Percentiles rank a stretch among this genome's conserved stretches.
These are phyloP conservation scores for Aspergillus sp. DNA, from an alignment of 2,329 filamentous ascomycete species.

Conservation along the genomic window DNA sequence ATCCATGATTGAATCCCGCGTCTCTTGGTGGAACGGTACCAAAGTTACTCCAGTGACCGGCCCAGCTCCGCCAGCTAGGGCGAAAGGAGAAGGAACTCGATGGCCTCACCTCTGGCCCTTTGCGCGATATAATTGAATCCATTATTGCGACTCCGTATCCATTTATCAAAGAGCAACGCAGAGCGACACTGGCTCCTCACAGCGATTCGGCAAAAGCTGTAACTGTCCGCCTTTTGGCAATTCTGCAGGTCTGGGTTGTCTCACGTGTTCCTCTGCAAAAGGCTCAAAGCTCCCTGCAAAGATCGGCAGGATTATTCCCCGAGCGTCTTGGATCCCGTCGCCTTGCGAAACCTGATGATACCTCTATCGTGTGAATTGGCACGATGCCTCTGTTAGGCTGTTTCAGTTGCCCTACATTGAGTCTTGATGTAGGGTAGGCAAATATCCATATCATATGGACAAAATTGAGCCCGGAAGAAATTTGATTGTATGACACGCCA, in stretches of 20 bases:
- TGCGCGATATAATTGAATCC: conserved; percentile 14
- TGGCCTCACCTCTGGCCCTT: conserved; percentile 11
- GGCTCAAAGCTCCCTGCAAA: not conserved
- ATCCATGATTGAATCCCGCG: not conserved
- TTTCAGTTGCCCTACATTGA: not conserved
- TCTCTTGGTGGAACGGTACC: conserved; percentile 4
- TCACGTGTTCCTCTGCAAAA: conserved; percentile 8
- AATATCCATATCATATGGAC: not conserved
- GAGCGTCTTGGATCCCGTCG: conserved; percentile 1
- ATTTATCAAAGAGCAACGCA: not conserved
- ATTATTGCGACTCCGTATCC: not conserved
- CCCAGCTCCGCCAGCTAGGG: conserved; percentile 5
- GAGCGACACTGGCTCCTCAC: not conserved
- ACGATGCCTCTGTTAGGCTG: not conserved
- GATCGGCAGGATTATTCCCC: conserved; percentile 14
- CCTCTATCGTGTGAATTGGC: not conserved
- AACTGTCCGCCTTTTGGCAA: not conserved
- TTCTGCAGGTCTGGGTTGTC: conserved; percentile 7
- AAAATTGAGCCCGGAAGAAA: not conserved
- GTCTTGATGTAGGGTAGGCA: too few relatives aligned
- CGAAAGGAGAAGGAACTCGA: conserved; percentile 5
- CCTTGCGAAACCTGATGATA: conserved; percentile 4
- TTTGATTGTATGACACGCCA: not conserved
- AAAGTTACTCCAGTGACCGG: conserved; percentile 16
- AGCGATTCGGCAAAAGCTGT: not conserved